Evolutionary conservation across 225 moss, liverwort and hornwort genomes (phyloP), one percentile per base, ranked within the genome.

Genomic region (Sphagnum tenellum): DNA sequence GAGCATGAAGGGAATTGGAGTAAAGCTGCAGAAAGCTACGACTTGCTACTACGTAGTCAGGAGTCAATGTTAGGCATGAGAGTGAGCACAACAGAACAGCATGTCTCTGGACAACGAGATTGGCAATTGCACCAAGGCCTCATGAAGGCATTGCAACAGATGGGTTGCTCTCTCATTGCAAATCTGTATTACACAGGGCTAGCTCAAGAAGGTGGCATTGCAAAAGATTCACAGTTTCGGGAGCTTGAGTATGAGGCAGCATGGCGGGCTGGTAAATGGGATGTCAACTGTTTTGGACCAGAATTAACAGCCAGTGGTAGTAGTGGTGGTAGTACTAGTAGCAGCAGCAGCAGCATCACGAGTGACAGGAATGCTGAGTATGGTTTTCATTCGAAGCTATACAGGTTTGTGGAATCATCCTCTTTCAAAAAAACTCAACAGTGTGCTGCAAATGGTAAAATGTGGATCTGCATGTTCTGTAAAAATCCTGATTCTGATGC

Each of bases 1-100:
- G 96, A 98, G 79, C 92, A 98, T 70, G 93, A 98, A 80, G 93
- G 96, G 64, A 93, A 98, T 55, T 98, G 93, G 96, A 88, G 79
- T 70, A 92, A 98, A 79, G 96, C 96, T 66, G 58, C 93, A 73
- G 93, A 98, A 71, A 90, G 81, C 29, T 98, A 98, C 69, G 96
- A 98, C 74, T 75, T 98, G 3, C 67, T 98, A 66, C 73, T 98
- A 64, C 88, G 80, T 14, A 89, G 79, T 69, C 69, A 68, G 64
- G 72, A 75, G 60, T 57, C 71, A 69, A 64, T 66, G 48, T 60
- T 69, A 69, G 73, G 50, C 61, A 61, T 69, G 47, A 56, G 46
- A 54, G 64, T 64, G 57, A 77, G 71, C 66, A 65, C 70, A 55
- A 62, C 73, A 46, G 60, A 59, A 53, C 68, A 70, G 60, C 29